These are phyloP conservation scores for Sclerotinia borealis DNA, from an alignment of 2,329 filamentous ascomycete species.

Conservation along the genomic window DNA sequence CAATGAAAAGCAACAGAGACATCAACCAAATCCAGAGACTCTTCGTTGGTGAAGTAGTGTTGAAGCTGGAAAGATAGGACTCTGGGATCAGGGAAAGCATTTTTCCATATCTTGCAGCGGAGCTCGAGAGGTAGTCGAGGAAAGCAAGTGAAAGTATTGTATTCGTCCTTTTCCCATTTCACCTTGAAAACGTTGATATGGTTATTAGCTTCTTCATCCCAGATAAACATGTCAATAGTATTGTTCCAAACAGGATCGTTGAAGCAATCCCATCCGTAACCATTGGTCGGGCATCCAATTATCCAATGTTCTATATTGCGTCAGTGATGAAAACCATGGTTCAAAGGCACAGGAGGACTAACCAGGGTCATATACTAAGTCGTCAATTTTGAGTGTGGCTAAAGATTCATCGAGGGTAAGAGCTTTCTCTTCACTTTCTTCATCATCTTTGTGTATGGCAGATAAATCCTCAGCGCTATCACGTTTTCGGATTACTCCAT, in stretches of 20 bases:
- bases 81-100: neutral
- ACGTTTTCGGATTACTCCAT: neutral
- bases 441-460: neutral
- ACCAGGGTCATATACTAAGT: neutral
- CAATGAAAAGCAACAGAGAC: neutral
- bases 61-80: too few relatives aligned
- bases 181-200: neutral
- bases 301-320: neutral
- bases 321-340: neutral
- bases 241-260: too few relatives aligned
- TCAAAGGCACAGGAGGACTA: neutral
- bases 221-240: neutral
- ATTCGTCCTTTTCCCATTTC: neutral
- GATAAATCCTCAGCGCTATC: neutral
- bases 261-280: neutral
- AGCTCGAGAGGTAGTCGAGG: neutral
- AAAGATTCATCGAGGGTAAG: neutral
- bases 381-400: neutral
- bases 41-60: too few relatives aligned
- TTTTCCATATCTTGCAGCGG: neutral
- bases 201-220: neutral
- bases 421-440: neutral
- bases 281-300: neutral
- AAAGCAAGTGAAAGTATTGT: neutral
- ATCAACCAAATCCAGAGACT: too few relatives aligned